Base-by-base conservation (phyloP, 192 early-diverging fungal genomes). In the Thamnidium elegans region DNA sequence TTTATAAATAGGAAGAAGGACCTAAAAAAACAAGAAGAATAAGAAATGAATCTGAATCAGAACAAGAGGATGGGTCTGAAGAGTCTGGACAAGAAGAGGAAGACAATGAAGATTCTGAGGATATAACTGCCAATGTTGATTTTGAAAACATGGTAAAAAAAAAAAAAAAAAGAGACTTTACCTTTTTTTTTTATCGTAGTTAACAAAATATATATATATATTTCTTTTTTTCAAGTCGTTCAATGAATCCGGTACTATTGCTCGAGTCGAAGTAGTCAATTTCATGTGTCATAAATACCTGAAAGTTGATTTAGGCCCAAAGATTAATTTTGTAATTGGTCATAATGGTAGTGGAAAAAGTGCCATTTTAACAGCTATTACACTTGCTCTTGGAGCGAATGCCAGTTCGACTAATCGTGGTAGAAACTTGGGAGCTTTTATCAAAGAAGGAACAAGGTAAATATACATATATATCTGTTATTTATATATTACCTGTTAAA, bases 261-360 rank as follows among this genome's bases (percentile, higher is more conserved):
- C 94, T 62, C 58, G 73, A 23, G 80, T 99, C 32, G 88, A 93
- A 74, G 78, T 99, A 13, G 70, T 79, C 19, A 92, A 99, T 68
- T 97, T 98, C 75, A 96, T 99, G 94, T 98, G 95, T 71, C 97
- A 99, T 77, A 84, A 87, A 34, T 84, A 81, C 46, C 81, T 94
- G 7, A 80, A 81, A 17, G 87, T 97, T 3, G 67, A 82, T 44
- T 87, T 99, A 62, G 85, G 88, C 23, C 86, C 91, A 6, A 89
- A 92, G 53, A 87, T 99, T 55, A 98, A 99, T 76, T 99, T 99
- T 76, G 87, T 99, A 36, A 92, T 93, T 55, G 97, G 97, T 10
- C 94, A 97, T 63, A 99, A 97, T 70, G 97, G 95, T 58, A 92
- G 89, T 87, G 97, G 97, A n/a, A 99, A 99, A 75, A 92, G 89